phyloP scores from a whole-genome alignment of 495 filamentous ascomycete genomes.

The Apiosordaria backusii region DNA sequence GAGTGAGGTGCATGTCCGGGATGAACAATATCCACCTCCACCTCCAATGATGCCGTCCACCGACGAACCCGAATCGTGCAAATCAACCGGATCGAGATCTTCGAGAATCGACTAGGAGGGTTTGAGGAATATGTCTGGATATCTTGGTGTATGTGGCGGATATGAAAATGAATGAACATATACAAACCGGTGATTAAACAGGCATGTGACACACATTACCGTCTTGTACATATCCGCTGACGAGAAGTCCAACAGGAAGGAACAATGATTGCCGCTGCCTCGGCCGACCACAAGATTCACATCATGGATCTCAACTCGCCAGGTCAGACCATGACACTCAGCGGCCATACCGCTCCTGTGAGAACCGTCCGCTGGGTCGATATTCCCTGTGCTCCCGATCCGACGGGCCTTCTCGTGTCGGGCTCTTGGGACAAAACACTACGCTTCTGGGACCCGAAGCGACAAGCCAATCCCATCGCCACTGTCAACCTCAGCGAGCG shows the following conservation, averaged over 20 bases:
- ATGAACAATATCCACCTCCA: not conserved
- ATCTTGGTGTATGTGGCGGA: not conserved
- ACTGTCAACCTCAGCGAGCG: conserved; percentile 69
- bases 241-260: conserved; percentile 40
- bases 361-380: conserved; percentile 68
- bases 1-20: conserved; percentile 8
- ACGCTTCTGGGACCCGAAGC: conserved; percentile 80
- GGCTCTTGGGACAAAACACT: conserved; percentile 89
- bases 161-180: not conserved
- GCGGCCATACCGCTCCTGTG: conserved; percentile 70
- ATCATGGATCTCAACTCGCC: conserved; percentile 63
- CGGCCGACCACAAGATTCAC: conserved; percentile 73
- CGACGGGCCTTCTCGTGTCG: conserved; percentile 60
- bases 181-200: not conserved
- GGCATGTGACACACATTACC: not conserved
- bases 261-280: conserved; percentile 65
- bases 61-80: no score
- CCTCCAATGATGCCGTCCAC: no score
- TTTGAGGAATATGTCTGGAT: not conserved
- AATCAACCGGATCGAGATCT: not conserved
- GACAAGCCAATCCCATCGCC: conserved; percentile 58
- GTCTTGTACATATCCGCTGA: not conserved
- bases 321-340: conserved; percentile 57
- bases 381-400: conserved; percentile 47
- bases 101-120: not conserved